Base-by-base conservation (phyloP, 345 rosid genomes). In the Jatropha curcas region DNA sequence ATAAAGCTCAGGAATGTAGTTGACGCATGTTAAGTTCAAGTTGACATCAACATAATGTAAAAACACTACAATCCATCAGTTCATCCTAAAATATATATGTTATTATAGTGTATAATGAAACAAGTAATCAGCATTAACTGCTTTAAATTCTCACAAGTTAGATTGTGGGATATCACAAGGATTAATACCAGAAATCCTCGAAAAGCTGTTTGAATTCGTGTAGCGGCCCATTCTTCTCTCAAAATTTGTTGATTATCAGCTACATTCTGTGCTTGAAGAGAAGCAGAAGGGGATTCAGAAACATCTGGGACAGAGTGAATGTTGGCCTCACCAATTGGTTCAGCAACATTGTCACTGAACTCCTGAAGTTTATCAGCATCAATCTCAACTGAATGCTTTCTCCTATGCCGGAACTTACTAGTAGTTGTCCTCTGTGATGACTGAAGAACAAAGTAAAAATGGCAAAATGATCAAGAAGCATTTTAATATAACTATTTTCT, bases 131-230 rank as follows among this genome's bases (percentile, higher is more conserved):
- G 65, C 13, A 37, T 28, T 20, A 13, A 45, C 24, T 50, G 37
- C 1, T 52, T 43, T 46, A 65, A 60, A 58, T 45, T 17, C 71
- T 22, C n/a, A 34, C 58, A 33, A 27, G 59, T 27, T 14, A 66
- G 68, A 37, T 46, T 34, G 34, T 28, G 50, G 65, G 24, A 75
- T 34, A 65, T 37, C 56, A 52, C 24, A 43, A 55, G 27, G 25
- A 27, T 20, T 4, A 62, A 69, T 86, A 96, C 99, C 99, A 96
- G 76, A 82, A 96, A 96, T 74, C 97, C 95, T 48, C 99, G 95
- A 73, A 90, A 96, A 64, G 94, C 89, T 34, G 99, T 90, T 82
- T 96, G 99, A 60, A 96, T 91, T 63, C 90, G 85, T 19, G 86
- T 86, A 37, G 98, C 95, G 72, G 98, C 98, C 80, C 71, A 81